These are phyloP conservation scores for Aspergillus haitiensis DNA, from an alignment of 495 filamentous ascomycete species.

Conservation along the genomic window DNA sequence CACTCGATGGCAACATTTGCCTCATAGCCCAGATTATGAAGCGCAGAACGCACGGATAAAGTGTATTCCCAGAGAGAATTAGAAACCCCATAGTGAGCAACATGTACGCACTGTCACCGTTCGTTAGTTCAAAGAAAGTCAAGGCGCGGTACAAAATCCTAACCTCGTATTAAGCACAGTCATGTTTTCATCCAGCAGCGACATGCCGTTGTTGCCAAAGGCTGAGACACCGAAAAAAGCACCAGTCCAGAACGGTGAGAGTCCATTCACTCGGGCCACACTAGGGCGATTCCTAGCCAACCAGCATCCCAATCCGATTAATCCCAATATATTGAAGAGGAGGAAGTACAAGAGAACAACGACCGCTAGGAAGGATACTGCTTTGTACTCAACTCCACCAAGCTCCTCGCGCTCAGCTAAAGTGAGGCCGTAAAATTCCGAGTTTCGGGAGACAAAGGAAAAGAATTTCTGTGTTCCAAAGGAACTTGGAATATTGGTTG, in stretches of 20 bases:
- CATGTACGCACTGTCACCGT: constrained; percentile 53
- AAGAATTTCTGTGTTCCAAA: constrained; percentile 42
- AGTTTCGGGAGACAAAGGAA: constrained; percentile 62
- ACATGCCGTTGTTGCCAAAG: constrained; percentile 89
- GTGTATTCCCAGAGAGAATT: constrained; percentile 84
- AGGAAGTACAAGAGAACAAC: constrained; percentile 75
- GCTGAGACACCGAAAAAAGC: constrained; percentile 59
- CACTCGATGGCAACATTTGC: constrained; percentile 43
- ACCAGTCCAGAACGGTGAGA: constrained; percentile 60
- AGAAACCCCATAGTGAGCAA: constrained; percentile 73
- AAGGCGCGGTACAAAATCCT: neutral
- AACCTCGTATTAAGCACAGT: constrained; percentile 45
- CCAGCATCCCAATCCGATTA: constrained; percentile 71
- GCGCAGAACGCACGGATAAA: constrained; percentile 74
- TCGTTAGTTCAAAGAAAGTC: constrained; percentile 8
- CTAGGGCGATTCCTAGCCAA: constrained; percentile 59
- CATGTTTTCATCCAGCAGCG: constrained; percentile 80
- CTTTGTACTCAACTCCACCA: constrained; percentile 78
- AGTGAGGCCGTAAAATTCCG: constrained; percentile 68
- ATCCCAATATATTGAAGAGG: constrained; percentile 68
- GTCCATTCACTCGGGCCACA: constrained; percentile 62
- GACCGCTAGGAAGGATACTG: constrained; percentile 67
- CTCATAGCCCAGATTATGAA: constrained; percentile 70
- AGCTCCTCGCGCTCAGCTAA: constrained; percentile 68
- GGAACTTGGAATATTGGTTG: constrained; percentile 26